These are phyloP conservation scores for Solanum pinnatisectum DNA, from an alignment of 257 asterid genomes.

Conservation along the genomic window DNA sequence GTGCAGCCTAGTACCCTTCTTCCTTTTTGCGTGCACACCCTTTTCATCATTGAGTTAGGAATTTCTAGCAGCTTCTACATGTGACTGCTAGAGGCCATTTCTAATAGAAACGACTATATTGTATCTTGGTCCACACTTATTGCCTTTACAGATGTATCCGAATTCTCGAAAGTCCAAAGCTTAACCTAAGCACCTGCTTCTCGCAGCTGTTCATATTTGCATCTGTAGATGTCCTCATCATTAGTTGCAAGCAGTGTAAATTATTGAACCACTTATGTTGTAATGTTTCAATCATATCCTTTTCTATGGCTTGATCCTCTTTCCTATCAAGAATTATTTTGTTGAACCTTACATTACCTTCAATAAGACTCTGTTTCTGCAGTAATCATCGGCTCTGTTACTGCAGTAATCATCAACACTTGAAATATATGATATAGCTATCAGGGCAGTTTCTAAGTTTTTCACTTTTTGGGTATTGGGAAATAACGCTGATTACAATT, in stretches of 20 bases:
- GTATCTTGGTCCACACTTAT: neutral
- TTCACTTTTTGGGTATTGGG: neutral
- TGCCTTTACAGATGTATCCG: neutral
- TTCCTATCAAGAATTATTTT: neutral
- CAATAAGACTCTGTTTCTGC: neutral
- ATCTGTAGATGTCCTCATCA: neutral
- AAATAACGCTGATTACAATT: neutral
- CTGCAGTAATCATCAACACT: neutral
- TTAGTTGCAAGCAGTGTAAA: neutral
- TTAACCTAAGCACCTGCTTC: neutral
- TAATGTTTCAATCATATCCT: neutral
- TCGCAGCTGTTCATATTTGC: neutral
- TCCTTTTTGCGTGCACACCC: neutral
- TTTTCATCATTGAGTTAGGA: neutral
- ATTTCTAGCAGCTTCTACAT: neutral
- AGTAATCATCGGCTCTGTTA: neutral
- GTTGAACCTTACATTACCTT: neutral
- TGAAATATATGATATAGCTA: neutral
- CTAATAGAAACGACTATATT: neutral
- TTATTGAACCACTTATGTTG: neutral
- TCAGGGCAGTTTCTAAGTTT: neutral
- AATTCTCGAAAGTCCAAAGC: neutral
- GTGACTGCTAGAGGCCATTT: neutral
- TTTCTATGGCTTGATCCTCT: neutral
- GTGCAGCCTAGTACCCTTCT: neutral